A percentile compares a stretch with the other conserved stretches of the same genome.
Evolutionary conservation across 139 green algal genomes (phyloP).

Genomic region (Chloropicon primus): DNA sequence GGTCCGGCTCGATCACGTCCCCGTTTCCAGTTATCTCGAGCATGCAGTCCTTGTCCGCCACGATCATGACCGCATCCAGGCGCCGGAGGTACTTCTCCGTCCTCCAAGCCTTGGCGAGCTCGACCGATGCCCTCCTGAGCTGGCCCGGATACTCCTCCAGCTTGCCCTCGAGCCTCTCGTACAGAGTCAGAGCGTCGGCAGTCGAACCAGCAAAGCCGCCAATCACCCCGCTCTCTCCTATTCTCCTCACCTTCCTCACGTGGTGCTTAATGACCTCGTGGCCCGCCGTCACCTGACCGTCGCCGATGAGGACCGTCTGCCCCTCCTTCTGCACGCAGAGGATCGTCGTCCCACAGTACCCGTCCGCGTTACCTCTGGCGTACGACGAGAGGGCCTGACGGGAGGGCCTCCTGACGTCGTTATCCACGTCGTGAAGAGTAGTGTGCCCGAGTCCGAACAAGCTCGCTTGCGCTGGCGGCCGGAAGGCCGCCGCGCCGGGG

Average conservation of each 20-base stretch:
- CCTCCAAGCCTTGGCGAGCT: conserved; percentile 85
- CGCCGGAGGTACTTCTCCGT: conserved; percentile 80
- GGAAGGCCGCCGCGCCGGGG: no score
- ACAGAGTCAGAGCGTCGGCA: conserved; percentile 77
- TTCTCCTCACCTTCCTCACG: conserved; percentile 58
- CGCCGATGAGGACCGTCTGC: conserved; percentile 63
- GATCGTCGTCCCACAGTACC: conserved; percentile 48
- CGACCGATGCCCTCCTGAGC: conserved; percentile 66
- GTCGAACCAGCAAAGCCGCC: conserved; percentile 67
- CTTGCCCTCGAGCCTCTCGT: conserved; percentile 73
- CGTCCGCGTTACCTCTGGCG: background rate
- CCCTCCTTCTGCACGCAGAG: conserved; percentile 59
- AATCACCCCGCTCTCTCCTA: conserved; percentile 46
- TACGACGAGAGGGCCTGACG: background rate
- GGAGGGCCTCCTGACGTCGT: no score
- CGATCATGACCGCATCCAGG: conserved; percentile 69
- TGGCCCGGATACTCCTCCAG: conserved; percentile 77
- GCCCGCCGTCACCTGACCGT: conserved; percentile 73
- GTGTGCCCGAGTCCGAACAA: no score
- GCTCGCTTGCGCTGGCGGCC: no score
- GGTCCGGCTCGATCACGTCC: conserved; percentile 78
- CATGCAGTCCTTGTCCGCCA: conserved; percentile 52
- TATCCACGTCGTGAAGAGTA: no score
- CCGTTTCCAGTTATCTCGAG: conserved; percentile 77
- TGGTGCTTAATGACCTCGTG: conserved; percentile 73